Percentiles rank a stretch among this genome's conserved stretches.
Conservation (phyloP, 1,284 basidiomycete genomes). For the Heliocybe sulcata region DNA sequence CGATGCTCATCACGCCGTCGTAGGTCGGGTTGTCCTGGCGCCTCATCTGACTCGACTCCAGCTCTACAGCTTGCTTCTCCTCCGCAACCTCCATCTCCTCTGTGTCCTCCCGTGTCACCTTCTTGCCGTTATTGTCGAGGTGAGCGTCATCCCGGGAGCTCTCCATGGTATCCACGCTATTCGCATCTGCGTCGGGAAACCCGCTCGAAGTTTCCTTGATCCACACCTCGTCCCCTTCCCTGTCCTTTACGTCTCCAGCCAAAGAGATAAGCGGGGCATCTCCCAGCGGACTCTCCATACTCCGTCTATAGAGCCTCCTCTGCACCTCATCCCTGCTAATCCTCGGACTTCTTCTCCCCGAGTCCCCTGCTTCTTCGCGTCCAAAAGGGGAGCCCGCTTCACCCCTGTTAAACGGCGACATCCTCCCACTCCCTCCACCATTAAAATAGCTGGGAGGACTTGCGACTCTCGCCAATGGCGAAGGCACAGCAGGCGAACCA, state of each 20-base stretch:
- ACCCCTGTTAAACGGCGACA: slow-evolving; percentile 8
- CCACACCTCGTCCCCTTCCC: not conserved
- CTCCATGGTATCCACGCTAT: no score
- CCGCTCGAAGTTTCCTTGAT: slow-evolving; percentile 14
- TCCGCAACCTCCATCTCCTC: not conserved
- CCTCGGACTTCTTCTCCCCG: slow-evolving; percentile 25
- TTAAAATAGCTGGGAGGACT: no score
- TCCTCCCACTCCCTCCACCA: no score
- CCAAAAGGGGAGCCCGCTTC: not conserved
- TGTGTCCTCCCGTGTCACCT: not conserved
- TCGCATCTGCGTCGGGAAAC: slow-evolving; percentile 21
- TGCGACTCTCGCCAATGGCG: slow-evolving; percentile 9
- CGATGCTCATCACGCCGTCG: slow-evolving; percentile 27
- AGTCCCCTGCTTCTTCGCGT: slow-evolving; percentile 4
- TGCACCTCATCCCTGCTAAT: slow-evolving; percentile 50
- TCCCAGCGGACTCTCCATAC: slow-evolving; percentile 29
- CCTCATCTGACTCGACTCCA: slow-evolving; percentile 9
- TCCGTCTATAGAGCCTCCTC: slow-evolving; percentile 36
- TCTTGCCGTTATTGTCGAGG: not conserved
- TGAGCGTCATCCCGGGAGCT: no score
- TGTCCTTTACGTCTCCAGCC: not conserved
- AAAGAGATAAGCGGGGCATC: not conserved
- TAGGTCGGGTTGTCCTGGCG: slow-evolving; percentile 22
- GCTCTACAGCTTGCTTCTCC: not conserved
- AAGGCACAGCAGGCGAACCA: slow-evolving; percentile 6